phyloP scores from a whole-genome alignment of 164 flowering plant species.

The Warburgia ugandensis region DNA sequence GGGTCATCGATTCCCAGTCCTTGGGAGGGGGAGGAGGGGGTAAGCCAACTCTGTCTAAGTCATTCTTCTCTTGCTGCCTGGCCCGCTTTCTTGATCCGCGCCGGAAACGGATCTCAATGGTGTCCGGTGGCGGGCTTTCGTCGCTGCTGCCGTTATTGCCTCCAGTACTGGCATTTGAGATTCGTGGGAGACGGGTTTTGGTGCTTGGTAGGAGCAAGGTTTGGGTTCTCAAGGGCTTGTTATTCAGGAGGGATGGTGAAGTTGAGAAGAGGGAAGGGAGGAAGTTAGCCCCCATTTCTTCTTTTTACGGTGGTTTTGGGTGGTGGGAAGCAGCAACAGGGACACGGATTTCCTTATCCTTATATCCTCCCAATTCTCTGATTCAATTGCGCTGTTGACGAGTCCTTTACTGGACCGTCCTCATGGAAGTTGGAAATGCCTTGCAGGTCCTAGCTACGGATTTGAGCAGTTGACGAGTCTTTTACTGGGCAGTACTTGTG shows the following conservation, averaged over 20 bases:
- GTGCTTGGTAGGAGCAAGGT: not conserved
- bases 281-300: constrained; percentile 15
- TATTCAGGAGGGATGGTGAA: constrained; percentile 1
- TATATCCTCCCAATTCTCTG: no score
- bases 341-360: no score
- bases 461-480: no score
- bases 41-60: constrained; percentile 6
- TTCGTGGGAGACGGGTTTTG: not conserved
- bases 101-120: constrained; percentile 30
- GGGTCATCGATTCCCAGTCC: constrained; percentile 77
- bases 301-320: no score
- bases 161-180: constrained; percentile 8
- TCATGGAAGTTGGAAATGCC: no score
- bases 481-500: no score
- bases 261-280: constrained; percentile 4
- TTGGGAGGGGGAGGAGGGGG: constrained; percentile 28
- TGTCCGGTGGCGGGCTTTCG: constrained; percentile 19
- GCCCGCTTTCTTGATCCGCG: constrained; percentile 34
- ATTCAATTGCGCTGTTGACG: no score
- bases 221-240: not conserved
- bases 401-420: no score
- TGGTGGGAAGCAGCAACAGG: no score
- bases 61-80: constrained; percentile 12
- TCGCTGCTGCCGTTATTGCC: constrained; percentile 8
- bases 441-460: no score